Base-by-base conservation (phyloP, 257 asterid genomes). In the Solanum tarapatanum region DNA sequence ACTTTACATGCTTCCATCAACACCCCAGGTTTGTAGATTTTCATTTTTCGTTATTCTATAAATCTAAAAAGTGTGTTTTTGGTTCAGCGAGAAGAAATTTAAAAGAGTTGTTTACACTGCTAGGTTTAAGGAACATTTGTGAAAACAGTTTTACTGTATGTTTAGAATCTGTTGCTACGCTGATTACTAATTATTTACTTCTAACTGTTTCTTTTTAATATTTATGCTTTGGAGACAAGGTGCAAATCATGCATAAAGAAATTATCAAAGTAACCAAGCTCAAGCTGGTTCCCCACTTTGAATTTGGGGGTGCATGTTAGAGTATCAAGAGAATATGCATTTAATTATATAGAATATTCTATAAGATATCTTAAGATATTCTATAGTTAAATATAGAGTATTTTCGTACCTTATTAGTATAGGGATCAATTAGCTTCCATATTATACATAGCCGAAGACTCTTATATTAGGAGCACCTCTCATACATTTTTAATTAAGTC, bases 1-100 rank as follows among this genome's bases (percentile, higher is more conserved):
- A 92, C 93, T 96, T 77, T 95, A 94, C 93, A 97, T 97, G 99
- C 98, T 97, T 89, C 99, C 99, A 58, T 93, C 98, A 72, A 95
- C 98, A 82, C 93, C 98, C 90, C 99, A 96, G 99, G 99, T 97
- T 87, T 32, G 92, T 90, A 87, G 66, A 79, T 43, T 28, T 76
- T 48, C 85, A 9, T 36, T 43, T 17, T 76, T 48, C 85, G 30
- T 14, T 28, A 36, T 37, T 90, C 85, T 74, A 66, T 83, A 82
- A 69, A 83, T 66, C 69, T 45, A 69, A 36, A 55, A 80, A 45
- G 51, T 21, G 8, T 9, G 21, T 3, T 45, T 80, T 45, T 10
- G 28, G 60, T n/a, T 39, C 83, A 39, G 83, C 5, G 35, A 76
- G 55, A 28, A 30, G 66, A 45, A 45, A 28, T 45, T 80, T 48